These are phyloP conservation scores for Fusarium succisae DNA, from an alignment of 2,329 filamentous ascomycete species.

Conservation along the genomic window DNA sequence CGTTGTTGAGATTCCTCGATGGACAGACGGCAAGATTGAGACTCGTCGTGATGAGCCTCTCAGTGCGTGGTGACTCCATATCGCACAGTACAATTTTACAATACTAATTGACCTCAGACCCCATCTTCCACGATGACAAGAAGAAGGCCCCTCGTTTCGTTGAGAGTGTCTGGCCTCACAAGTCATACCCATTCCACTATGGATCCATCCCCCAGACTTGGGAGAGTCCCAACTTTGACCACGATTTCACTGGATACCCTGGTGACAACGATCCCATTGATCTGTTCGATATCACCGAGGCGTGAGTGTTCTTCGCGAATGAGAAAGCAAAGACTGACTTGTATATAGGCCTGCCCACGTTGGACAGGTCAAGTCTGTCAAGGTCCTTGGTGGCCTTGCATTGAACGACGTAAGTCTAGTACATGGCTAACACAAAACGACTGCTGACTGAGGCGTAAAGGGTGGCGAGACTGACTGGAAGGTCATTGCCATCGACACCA, in stretches of 20 bases:
- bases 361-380: slow-evolving; percentile 54
- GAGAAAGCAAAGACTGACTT: background rate
- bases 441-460: background rate
- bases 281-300: slow-evolving; percentile 51
- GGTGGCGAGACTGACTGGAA: slow-evolving; percentile 54
- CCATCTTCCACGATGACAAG: slow-evolving; percentile 54
- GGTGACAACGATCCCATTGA: slow-evolving; percentile 57
- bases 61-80: slow-evolving; percentile 39
- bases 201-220: slow-evolving; percentile 57
- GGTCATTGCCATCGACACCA: slow-evolving; percentile 50
- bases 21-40: slow-evolving; percentile 54
- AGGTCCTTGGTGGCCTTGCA: slow-evolving; percentile 53
- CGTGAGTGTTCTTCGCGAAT: background rate
- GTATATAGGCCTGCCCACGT: slow-evolving; percentile 39
- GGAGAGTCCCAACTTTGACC: slow-evolving; percentile 54
- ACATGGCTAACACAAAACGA: accelerated
- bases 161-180: slow-evolving; percentile 55
- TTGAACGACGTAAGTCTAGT: slow-evolving; percentile 47
- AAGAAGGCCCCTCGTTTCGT: slow-evolving; percentile 51
- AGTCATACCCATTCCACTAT: slow-evolving; percentile 55
- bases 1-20: slow-evolving; percentile 54
- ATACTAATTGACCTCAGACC: slow-evolving; percentile 41
- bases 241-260: slow-evolving; percentile 49
- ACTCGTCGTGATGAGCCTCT: slow-evolving; percentile 51
- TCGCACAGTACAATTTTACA: accelerated